phyloP scores from a whole-genome alignment of 371 early-diverging fungal genomes.

The Circinella minor region DNA sequence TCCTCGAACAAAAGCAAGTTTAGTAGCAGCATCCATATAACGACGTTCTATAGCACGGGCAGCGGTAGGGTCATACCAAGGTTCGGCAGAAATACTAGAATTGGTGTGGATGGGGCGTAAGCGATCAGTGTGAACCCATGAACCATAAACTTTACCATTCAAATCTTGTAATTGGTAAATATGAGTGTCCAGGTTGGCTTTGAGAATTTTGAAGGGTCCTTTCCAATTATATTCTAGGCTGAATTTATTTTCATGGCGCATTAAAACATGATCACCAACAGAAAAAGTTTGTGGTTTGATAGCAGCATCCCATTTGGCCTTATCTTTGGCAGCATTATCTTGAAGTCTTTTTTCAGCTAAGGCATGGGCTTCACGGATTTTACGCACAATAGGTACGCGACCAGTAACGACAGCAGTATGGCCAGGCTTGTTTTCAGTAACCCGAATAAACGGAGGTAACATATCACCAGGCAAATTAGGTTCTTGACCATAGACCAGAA shows the following conservation, averaged over 20 bases:
- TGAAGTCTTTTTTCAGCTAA: conserved; percentile 14
- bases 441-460: background rate
- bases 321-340: conserved; percentile 20
- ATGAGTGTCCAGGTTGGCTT: too few relatives aligned
- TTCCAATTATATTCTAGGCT: conserved; percentile 19
- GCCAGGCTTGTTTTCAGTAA: too few relatives aligned
- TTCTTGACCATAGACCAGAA: conserved; percentile 25
- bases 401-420: background rate
- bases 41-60: background rate
- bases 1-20: conserved; percentile 20
- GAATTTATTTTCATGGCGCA: conserved; percentile 12
- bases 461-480: conserved; percentile 21
- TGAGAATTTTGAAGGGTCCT: conserved; percentile 14
- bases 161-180: conserved; percentile 14
- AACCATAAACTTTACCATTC: background rate
- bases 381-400: too few relatives aligned
- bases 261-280: conserved; percentile 20
- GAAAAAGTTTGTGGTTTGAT: conserved; percentile 12
- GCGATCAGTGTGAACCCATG: conserved; percentile 7
- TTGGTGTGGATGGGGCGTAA: background rate
- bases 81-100: background rate
- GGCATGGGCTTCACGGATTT: conserved; percentile 18
- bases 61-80: background rate
- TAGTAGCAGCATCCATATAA: background rate
- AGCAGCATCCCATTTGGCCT: conserved; percentile 23